phyloP scores from a whole-genome alignment of 225 moss, liverwort and hornwort species.

The Polytrichum commune region DNA sequence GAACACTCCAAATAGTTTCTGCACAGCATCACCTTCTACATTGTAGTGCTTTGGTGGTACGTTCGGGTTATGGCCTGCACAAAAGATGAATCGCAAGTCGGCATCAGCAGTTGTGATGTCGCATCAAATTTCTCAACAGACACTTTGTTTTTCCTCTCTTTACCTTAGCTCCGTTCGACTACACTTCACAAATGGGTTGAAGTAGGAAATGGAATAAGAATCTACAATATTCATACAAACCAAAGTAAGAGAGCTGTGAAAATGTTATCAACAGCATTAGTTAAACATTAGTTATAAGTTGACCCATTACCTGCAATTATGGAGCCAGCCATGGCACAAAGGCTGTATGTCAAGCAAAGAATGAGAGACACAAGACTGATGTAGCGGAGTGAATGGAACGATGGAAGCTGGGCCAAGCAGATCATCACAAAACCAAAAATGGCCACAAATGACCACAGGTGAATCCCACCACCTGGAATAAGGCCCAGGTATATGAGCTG shows the following conservation, averaged over 20 bases:
- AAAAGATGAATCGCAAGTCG: not conserved
- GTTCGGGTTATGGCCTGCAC: constrained; percentile 31
- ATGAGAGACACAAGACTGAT: constrained; percentile 45
- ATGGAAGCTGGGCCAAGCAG: constrained; percentile 49
- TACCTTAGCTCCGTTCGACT: no score
- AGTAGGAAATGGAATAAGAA: no score
- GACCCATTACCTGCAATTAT: constrained; percentile 38
- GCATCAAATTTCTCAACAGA: no score
- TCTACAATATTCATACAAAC: no score
- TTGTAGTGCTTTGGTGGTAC: constrained; percentile 38
- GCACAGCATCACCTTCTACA: constrained; percentile 40
- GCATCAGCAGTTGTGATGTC: no score
- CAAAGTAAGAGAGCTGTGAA: no score
- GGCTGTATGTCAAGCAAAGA: constrained; percentile 48
- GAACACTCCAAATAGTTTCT: constrained; percentile 52
- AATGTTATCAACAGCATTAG: no score
- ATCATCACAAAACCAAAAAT: constrained; percentile 44
- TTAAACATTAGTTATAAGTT: no score
- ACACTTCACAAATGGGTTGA: not conserved
- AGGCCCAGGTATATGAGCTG: constrained; percentile 57
- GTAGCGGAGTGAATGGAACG: constrained; percentile 61
- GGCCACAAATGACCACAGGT: constrained; percentile 40
- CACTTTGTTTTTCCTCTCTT: no score
- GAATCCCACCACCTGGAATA: constrained; percentile 39
- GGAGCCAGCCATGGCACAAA: constrained; percentile 51